Conservation (phyloP, 1,139 yeast species). For the Candida sp. region DNA sequence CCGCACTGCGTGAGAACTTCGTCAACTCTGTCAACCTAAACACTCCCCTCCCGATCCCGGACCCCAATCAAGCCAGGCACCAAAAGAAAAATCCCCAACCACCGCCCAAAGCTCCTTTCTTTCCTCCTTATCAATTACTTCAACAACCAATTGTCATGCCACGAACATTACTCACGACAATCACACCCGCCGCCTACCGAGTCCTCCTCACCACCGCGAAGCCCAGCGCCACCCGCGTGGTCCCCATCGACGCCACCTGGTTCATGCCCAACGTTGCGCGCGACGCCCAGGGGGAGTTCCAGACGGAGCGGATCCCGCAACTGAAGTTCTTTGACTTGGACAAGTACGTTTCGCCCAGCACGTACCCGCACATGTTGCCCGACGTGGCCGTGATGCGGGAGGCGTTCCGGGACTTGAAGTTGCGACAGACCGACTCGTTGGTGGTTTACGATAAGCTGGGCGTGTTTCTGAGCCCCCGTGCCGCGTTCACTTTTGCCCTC, state of each 20-base stretch:
- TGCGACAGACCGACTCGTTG: slow-evolving; percentile 54
- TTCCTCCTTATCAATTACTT: background rate
- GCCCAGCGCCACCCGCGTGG: slow-evolving; percentile 35
- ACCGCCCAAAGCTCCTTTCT: no score
- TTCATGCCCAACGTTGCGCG: slow-evolving; percentile 78
- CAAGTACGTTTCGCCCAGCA: slow-evolving; percentile 54
- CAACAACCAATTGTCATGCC: background rate
- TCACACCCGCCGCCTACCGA: slow-evolving; percentile 5
- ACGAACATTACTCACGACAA: slow-evolving; percentile 1
- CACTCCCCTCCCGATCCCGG: no score
- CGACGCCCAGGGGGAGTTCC: slow-evolving; percentile 61
- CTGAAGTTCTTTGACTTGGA: slow-evolving; percentile 87
- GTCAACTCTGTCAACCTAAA: no score
- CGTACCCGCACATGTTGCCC: slow-evolving; percentile 94
- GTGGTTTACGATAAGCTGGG: slow-evolving; percentile 90
- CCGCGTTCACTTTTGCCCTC: slow-evolving; percentile 84
- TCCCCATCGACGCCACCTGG: slow-evolving; percentile 93
- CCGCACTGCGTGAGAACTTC: no score
- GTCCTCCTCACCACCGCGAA: slow-evolving; percentile 13
- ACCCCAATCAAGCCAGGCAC: no score
- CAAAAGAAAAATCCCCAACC: no score
- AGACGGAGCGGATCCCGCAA: slow-evolving; percentile 61
- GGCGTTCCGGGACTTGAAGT: slow-evolving; percentile 53
- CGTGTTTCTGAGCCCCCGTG: slow-evolving; percentile 87
- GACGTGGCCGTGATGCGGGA: slow-evolving; percentile 53